Conservation (phyloP, 306 rosid genomes). For the Trifolium fragiferum region DNA sequence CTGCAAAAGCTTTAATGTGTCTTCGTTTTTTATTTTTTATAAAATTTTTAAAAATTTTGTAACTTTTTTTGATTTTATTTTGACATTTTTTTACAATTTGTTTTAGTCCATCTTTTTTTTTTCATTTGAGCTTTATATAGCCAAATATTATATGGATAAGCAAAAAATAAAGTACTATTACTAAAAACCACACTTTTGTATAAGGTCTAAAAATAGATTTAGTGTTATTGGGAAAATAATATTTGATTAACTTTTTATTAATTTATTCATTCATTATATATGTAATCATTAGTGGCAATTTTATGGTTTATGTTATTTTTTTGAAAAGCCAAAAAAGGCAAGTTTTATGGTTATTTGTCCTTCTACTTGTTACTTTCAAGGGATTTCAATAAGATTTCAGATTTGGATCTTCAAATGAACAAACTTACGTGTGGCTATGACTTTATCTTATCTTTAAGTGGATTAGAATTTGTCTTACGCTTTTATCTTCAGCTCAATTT, state of each 20-base stretch:
- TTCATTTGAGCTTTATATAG: no score
- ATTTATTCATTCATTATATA: constrained; percentile 9
- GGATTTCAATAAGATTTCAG: constrained; percentile 44
- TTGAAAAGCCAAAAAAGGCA: background rate
- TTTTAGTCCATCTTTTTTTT: no score
- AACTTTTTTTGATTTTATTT: no score
- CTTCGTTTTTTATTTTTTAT: no score
- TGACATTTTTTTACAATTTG: no score
- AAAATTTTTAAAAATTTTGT: no score
- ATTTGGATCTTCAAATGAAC: constrained; percentile 48
- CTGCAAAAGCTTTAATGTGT: no score
- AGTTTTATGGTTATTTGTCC: constrained; percentile 38
- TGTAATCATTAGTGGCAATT: constrained; percentile 19
- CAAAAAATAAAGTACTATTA: no score
- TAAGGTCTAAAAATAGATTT: background rate
- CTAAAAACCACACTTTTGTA: background rate
- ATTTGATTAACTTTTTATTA: background rate
- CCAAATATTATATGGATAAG: no score
- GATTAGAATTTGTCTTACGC: constrained; percentile 44
- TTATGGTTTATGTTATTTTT: background rate
- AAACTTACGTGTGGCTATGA: constrained; percentile 41
- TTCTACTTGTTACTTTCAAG: constrained; percentile 45
- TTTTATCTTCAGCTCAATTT: constrained; percentile 37
- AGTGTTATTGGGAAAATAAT: background rate
- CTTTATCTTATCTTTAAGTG: constrained; percentile 45